phyloP scores from a whole-genome alignment of 106 monocot genomes.

The Acorus gramineus region DNA sequence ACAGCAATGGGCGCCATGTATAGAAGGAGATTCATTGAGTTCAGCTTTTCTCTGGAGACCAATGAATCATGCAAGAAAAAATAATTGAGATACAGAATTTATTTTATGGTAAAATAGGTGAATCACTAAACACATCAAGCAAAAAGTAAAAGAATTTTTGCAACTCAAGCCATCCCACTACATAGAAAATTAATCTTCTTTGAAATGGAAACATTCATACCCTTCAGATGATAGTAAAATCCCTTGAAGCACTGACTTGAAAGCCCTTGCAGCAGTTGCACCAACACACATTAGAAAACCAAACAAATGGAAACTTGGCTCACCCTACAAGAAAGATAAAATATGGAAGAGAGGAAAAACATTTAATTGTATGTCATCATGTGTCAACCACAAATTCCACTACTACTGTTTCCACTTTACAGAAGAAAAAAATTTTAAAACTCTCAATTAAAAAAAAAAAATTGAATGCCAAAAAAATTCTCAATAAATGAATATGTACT shows the following conservation, averaged over 20 bases:
- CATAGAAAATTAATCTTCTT: no score
- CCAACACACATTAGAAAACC: conserved; percentile 64
- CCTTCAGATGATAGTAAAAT: conserved; percentile 53
- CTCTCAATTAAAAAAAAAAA: no score
- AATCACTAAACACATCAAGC: not conserved
- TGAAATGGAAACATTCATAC: conserved; percentile 13
- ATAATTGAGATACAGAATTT: not conserved
- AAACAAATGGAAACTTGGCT: conserved; percentile 69
- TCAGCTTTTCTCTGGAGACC: conserved; percentile 48
- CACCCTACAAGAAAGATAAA: conserved; percentile 22
- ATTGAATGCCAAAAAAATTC: no score
- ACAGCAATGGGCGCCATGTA: conserved; percentile 32
- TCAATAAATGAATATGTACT: no score
- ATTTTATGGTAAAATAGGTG: not conserved
- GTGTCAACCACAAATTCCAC: conserved; percentile 13
- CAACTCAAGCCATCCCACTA: not conserved
- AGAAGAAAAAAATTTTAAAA: no score
- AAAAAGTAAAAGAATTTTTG: not conserved
- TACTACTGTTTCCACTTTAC: no score
- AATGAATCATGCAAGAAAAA: not conserved
- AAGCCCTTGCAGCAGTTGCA: conserved; percentile 56
- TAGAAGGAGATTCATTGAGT: conserved; percentile 27
- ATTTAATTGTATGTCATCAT: conserved; percentile 10
- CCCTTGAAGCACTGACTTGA: conserved; percentile 58
- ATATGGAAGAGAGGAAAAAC: conserved; percentile 5